Evolutionary conservation across 768 basidiomycete genomes (phyloP).

Genomic region (Lactarius vividus): DNA sequence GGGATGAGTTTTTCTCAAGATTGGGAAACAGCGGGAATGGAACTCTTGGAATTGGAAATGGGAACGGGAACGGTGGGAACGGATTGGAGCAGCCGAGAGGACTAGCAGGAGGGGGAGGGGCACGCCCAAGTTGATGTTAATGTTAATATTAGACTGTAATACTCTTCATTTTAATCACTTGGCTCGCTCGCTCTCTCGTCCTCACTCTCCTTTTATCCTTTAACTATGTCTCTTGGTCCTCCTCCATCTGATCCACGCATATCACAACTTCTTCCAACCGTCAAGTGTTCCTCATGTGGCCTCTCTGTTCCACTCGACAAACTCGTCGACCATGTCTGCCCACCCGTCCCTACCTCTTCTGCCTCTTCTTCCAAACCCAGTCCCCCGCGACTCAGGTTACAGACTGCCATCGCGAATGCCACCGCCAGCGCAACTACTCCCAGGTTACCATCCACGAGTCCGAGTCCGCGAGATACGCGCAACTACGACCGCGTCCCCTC

Average conservation of each 20-base stretch:
- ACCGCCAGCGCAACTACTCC: background rate
- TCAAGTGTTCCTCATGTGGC: conserved; percentile 82
- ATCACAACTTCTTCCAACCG: conserved; percentile 74
- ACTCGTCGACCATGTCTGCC: conserved; percentile 78
- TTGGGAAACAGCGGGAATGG: conserved; percentile 18
- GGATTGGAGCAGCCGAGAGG: background rate
- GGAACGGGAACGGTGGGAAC: background rate
- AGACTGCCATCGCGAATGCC: conserved; percentile 5
- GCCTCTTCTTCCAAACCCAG: conserved; percentile 38
- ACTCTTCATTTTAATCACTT: conserved; percentile 5
- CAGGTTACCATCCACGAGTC: background rate
- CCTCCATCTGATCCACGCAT: conserved; percentile 30
- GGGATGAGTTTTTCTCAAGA: conserved; percentile 78
- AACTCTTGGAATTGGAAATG: background rate
- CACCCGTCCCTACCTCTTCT: conserved; percentile 44
- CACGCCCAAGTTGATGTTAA: background rate
- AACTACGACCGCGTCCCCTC: background rate
- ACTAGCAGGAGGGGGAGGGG: background rate
- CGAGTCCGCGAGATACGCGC: background rate
- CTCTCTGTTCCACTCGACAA: conserved; percentile 66
- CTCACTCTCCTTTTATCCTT: conserved; percentile 1
- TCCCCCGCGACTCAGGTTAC: conserved; percentile 18
- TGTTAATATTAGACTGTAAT: background rate
- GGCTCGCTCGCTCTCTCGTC: background rate
- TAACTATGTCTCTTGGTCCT: conserved; percentile 32